Evolutionary conservation across 225 moss, liverwort and hornwort species (phyloP), one percentile per base, ranked within the genome.

Genomic region (Takakia lepidozioides): DNA sequence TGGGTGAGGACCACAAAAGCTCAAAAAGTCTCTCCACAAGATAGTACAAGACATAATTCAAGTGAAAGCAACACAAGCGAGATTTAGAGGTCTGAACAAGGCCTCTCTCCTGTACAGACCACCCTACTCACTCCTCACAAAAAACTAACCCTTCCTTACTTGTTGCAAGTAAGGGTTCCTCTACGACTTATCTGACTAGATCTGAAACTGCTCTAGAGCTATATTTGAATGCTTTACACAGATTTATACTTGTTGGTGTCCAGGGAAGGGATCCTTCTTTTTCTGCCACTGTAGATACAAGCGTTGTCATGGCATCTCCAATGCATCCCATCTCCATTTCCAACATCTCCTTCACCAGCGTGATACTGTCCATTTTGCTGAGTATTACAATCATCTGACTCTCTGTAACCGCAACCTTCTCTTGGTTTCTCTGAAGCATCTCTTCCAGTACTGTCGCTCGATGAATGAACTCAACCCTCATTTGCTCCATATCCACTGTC

Each of bases 211-310:
- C 25, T 48, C 63, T 70, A 58, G 49, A 46, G 51, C 63, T 74
- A 64, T 18, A 27, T 35, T 64, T 67, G 27, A 63, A 60, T 74
- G 63, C 79, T 57, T 43, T 64, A 66, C 79, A 76, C 48, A 73
- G 48, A 74, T 76, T 80, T 79, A 92, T 79, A 87, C 52, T 72
- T 82, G 78, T 43, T 70, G 74, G 49, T 64, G 66, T 35, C 83
- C 81, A 10, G 59, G 67, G 46, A 66, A 72, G 56, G 74, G 62
- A 59, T 69, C 14, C 76, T 72, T 59, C 59, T 70, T 69, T 4
- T 80, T 61, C 59, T 81, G 76, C 82, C 83, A 62, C 75, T 71
- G 66, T 6, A 54, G 18, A 32, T 32, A 7, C 32, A 6, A 11
- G n/a, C n/a, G n/a, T n/a, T n/a, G n/a, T n/a, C n/a, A n/a, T n/a